These are phyloP conservation scores for Yamadazyma friedrichii DNA, from an alignment of 1,139 yeast genomes.

Conservation along the genomic window DNA sequence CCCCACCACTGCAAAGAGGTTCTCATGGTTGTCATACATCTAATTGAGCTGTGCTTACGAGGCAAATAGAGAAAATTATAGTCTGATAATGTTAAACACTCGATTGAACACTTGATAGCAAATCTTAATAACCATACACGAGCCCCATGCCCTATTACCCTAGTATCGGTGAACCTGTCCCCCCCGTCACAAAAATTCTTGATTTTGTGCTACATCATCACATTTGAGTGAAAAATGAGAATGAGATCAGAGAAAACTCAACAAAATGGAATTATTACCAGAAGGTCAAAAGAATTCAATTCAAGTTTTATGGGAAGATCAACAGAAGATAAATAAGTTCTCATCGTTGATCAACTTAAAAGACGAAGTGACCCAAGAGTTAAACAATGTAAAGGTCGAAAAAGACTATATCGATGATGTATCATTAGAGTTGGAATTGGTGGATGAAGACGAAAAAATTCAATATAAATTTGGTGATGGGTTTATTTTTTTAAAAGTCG, in stretches of 20 bases:
- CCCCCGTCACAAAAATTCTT: too few species aligned
- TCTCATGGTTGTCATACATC: too few species aligned
- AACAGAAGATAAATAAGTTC: conserved; percentile 82
- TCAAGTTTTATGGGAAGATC: conserved; percentile 88
- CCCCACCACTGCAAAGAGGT: too few species aligned
- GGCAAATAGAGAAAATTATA: too few species aligned
- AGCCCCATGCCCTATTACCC: too few species aligned
- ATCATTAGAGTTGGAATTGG: conserved; percentile 76
- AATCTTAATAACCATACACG: too few species aligned
- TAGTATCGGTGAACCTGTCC: too few species aligned
- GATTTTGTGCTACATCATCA: too few species aligned
- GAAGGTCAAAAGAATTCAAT: conserved; percentile 65
- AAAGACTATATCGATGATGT: conserved; percentile 90
- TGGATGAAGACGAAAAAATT: conserved; percentile 75
- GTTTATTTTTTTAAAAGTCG: conserved; percentile 65
- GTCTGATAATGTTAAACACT: too few species aligned
- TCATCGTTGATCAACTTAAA: conserved; percentile 75
- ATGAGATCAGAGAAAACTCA: not conserved
- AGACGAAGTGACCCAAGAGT: conserved; percentile 53
- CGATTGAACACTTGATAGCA: too few species aligned
- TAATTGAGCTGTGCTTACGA: too few species aligned
- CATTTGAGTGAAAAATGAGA: not conserved
- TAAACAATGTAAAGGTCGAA: conserved; percentile 57
- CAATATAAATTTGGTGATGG: conserved; percentile 75
- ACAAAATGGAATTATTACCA: conserved; percentile 54